These are phyloP conservation scores for Asterella californica DNA, from an alignment of 225 moss, liverwort and hornwort species.

Conservation along the genomic window DNA sequence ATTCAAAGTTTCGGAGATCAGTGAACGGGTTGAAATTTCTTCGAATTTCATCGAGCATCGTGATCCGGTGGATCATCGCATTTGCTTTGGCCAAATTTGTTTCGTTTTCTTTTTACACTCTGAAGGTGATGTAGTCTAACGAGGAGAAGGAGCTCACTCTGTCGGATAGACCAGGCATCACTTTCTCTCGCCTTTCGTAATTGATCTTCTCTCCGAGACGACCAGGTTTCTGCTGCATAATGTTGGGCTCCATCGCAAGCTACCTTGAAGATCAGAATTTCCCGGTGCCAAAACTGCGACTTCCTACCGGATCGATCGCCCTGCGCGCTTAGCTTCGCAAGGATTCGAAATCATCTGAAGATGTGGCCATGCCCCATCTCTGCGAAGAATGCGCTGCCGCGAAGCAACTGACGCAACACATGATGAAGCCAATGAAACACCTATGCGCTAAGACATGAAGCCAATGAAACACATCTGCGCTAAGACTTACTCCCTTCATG, in stretches of 20 bases:
- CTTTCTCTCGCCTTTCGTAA: conserved; percentile 35
- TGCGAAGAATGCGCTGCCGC: too few relatives aligned
- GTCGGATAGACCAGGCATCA: conserved; percentile 37
- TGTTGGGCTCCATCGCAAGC: conserved; percentile 33
- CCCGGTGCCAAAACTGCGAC: background rate
- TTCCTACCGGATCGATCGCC: background rate
- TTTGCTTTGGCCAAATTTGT: background rate
- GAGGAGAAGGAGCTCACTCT: conserved; percentile 3
- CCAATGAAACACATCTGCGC: too few relatives aligned
- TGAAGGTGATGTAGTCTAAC: background rate
- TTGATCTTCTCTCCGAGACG: conserved; percentile 29
- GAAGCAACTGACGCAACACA: too few relatives aligned
- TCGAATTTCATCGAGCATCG: background rate
- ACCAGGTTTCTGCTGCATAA: conserved; percentile 42
- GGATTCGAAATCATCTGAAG: background rate
- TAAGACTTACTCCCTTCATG: too few relatives aligned
- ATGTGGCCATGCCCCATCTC: too few relatives aligned
- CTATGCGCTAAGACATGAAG: too few relatives aligned
- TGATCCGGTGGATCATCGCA: background rate
- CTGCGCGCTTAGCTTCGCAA: background rate
- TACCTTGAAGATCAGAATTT: background rate
- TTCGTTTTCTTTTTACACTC: background rate
- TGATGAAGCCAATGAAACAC: too few relatives aligned
- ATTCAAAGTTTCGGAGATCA: background rate
- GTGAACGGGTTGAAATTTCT: background rate